Evolutionary conservation across 768 basidiomycete genomes (phyloP), one percentile per base, ranked within the genome.

Genomic region (Xerocomellus amylosporus): DNA sequence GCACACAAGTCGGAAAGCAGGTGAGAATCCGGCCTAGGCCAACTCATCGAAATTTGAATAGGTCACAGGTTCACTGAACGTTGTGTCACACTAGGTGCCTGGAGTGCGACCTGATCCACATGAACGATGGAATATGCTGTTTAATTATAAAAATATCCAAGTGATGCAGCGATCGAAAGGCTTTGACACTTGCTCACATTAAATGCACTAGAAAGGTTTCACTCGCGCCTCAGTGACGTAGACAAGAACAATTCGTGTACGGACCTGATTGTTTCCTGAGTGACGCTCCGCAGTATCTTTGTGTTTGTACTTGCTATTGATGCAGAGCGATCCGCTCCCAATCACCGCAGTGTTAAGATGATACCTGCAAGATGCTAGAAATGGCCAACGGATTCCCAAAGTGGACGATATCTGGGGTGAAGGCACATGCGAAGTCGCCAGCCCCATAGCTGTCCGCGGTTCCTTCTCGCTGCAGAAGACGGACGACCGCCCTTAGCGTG

Each of bases 81-180:
- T 51, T 9, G 8, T 31, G 41, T 53, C 49, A 51, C 43, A 36
- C 43, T 28, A 40, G 28, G 56, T 57, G 41, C 51, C 56, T 56
- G 46, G 41, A 24, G 20, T 40, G 34, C 43, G 64, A 57, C 58
- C 54, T 58, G 66, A 61, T 66, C 61, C 66, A 58, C 60, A 66
- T 43, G 53, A 55, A 54, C 42, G 28, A 56, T 34, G 50, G 34
- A 54, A 49, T 42, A 30, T 40, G 33, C 17, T 24, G 48, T 42
- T 49, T 31, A 42, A 46, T 54, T 20, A 38, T 39, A 49, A 26
- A 43, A 46, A 45, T 26, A 20, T 47, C 36, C 49, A 28, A 37
- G 53, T 31, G 22, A 42, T 19, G 26, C 28, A 50, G 34, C 17
- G 46, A 58, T 53, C 44, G 38, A 54, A 49, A 51, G 22, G 14